These are phyloP conservation scores for Boletus bicolor DNA, from an alignment of 768 basidiomycete genomes.

Conservation along the genomic window DNA sequence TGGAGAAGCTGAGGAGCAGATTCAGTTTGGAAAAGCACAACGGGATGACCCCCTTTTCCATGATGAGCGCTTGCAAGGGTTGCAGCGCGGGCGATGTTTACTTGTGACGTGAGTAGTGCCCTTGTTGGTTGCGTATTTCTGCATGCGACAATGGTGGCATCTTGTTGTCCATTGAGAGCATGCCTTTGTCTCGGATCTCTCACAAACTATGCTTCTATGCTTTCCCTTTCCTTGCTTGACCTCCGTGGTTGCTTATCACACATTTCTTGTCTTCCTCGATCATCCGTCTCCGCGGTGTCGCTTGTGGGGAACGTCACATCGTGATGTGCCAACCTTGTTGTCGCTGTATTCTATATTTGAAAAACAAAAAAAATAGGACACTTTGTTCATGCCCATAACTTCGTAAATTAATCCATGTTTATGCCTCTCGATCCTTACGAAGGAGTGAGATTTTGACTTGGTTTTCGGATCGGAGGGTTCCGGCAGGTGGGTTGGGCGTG, in stretches of 20 bases:
- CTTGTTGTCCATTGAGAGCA: conserved; percentile 8
- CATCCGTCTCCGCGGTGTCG: conserved; percentile 2
- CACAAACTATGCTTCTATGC: conserved; percentile 23
- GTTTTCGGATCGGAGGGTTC: conserved; percentile 9
- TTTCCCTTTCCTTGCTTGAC: conserved; percentile 5
- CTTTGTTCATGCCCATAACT: conserved; percentile 28
- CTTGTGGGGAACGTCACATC: conserved; percentile 12
- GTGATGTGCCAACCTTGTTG: conserved; percentile 28
- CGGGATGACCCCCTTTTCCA: conserved; percentile 18
- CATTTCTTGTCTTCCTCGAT: conserved; percentile 16
- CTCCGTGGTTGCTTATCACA: conserved; percentile 13
- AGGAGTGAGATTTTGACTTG: not conserved
- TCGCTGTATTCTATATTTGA: conserved; percentile 30
- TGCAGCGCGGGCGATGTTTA: conserved; percentile 24
- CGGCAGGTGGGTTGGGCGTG: conserved; percentile 16
- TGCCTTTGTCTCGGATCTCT: conserved; percentile 6
- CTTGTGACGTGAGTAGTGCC: conserved; percentile 26
- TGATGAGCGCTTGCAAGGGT: conserved; percentile 30
- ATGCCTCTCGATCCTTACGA: conserved; percentile 14
- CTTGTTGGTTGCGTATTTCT: conserved; percentile 1
- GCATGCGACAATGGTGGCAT: conserved; percentile 5
- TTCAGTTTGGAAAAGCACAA: conserved; percentile 40
- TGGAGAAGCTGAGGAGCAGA: conserved; percentile 57
- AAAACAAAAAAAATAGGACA: conserved; percentile 19
- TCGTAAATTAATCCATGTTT: conserved; percentile 19